Conservation (phyloP, 441 rosid species). For the Mallotus repandus region DNA sequence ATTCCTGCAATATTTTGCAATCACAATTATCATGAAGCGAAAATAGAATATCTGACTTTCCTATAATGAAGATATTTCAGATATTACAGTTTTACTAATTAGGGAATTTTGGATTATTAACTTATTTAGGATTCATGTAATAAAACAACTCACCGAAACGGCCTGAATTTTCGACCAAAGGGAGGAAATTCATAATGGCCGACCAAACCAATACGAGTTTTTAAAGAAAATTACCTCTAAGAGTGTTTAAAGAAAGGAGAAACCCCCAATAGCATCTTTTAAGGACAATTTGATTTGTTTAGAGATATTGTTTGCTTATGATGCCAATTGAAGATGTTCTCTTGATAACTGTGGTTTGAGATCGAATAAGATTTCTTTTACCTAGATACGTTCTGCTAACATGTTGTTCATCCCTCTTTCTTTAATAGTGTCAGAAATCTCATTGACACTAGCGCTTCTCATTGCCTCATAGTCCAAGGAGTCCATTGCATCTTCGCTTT, state of each 20-base stretch:
- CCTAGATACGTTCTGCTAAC: slow-evolving; percentile 95
- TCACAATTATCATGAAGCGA: slow-evolving; percentile 28
- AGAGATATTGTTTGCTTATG: slow-evolving; percentile 11
- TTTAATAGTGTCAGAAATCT: slow-evolving; percentile 67
- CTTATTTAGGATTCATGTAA: too few relatives aligned
- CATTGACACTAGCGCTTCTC: slow-evolving; percentile 51
- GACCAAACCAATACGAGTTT: too few relatives aligned
- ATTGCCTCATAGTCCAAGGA: slow-evolving; percentile 87
- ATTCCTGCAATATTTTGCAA: slow-evolving; percentile 62
- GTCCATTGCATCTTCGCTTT: slow-evolving; percentile 61
- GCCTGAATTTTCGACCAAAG: too few relatives aligned
- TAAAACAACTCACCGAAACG: too few relatives aligned
- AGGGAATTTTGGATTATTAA: too few relatives aligned
- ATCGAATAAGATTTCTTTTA: slow-evolving; percentile 25
- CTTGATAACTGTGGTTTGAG: slow-evolving; percentile 19
- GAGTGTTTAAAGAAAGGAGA: too few relatives aligned
- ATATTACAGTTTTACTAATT: too few relatives aligned
- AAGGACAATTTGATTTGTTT: background rate
- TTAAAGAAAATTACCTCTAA: too few relatives aligned
- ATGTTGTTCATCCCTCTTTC: slow-evolving; percentile 95
- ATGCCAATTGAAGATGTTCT: slow-evolving; percentile 23
- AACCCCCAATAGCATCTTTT: too few relatives aligned
- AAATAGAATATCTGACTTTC: too few relatives aligned
- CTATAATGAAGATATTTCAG: too few relatives aligned
- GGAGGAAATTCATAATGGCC: too few relatives aligned